Conservation (phyloP, 2,329 filamentous ascomycete genomes). For the Neocatenulostroma microsporum region DNA sequence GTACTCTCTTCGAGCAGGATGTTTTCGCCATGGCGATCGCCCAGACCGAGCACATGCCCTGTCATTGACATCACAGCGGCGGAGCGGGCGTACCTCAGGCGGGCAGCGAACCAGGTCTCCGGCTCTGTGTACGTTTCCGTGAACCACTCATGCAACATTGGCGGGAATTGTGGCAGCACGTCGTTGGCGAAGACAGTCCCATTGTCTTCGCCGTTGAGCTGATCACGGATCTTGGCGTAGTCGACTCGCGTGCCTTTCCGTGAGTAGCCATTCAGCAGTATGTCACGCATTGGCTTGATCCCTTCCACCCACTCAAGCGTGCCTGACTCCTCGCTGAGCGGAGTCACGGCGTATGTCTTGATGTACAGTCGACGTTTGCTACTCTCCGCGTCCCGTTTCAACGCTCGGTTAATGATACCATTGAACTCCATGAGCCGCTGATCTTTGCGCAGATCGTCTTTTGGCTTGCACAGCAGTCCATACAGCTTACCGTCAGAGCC, state of each 20-base stretch:
- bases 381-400: slow-evolving; percentile 86
- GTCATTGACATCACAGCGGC: slow-evolving; percentile 99
- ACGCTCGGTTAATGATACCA: slow-evolving; percentile 87
- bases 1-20: slow-evolving; percentile 90
- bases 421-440: slow-evolving; percentile 99
- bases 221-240: slow-evolving; percentile 56
- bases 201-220: slow-evolving; percentile 59
- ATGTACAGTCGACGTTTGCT: slow-evolving; percentile 89
- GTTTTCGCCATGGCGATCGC: slow-evolving; percentile 95
- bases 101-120: slow-evolving; percentile 81
- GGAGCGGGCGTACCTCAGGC: slow-evolving; percentile 82
- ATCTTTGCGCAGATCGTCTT: slow-evolving; percentile 94
- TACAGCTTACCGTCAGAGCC: slow-evolving; percentile 86
- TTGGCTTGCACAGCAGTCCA: slow-evolving; percentile 90
- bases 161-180: slow-evolving; percentile 61
- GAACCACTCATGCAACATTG: slow-evolving; percentile 90
- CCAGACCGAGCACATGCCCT: slow-evolving; percentile 83
- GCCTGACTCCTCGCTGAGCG: slow-evolving; percentile 93
- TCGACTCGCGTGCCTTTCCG: slow-evolving; percentile 61
- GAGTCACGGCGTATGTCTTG: slow-evolving; percentile 93
- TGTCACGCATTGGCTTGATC: slow-evolving; percentile 86
- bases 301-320: slow-evolving; percentile 99
- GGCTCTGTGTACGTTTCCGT: slow-evolving; percentile 90
- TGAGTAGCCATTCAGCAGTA: slow-evolving; percentile 70
- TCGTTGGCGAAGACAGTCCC: slow-evolving; percentile 62